Base-by-base conservation (phyloP, 1,284 basidiomycete species). In the Amylostereum chailletii region DNA sequence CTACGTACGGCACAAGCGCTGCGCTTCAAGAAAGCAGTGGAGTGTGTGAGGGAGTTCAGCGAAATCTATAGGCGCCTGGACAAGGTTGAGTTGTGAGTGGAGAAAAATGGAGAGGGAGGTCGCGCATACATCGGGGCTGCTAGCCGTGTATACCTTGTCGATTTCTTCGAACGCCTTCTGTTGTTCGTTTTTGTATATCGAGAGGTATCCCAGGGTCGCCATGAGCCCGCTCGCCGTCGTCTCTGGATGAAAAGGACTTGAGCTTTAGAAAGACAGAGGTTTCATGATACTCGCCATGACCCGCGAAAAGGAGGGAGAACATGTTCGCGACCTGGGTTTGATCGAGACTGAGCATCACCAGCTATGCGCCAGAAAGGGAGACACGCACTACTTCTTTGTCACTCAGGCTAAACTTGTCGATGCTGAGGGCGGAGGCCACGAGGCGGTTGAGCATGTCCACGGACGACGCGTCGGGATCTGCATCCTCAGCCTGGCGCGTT, bases 231-330 rank as follows among this genome's bases (percentile, higher is more conserved):
- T 49, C 2, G 62, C 62, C 7, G 62, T 63, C 3, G 63, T 65
- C 29, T 40, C 19, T 19, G 19, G 19, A 19, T 19, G 19, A 19
- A 19, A 19, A 19, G 19, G 19, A 19, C 19, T 19, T 19, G 19
- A 19, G 19, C 19, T 19, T 19, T 1, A 19, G 19, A 19, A 19
- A 19, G 19, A 19, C 1, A 19, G 19, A 19, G 1, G 19, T 19
- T 19, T 19, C 1, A 19, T 19, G 19, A 19, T 19, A 19, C 19
- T 19, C 19, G 1, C 19, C 64, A 53, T 66, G 63, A 5, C 65
- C 65, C 43, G 65, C 63, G 45, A 67, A 62, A 47, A 64, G 50
- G 30, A 68, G 49, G 2, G 58, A 55, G 42, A 64, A 67, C 4
- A 58, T 59, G 45, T 68, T 65, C 3, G 57, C 59, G 30, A 65